A percentile compares a stretch with the other conserved stretches of the same genome.
Conservation (phyloP, 306 rosid species). For the Medicago arabica region DNA sequence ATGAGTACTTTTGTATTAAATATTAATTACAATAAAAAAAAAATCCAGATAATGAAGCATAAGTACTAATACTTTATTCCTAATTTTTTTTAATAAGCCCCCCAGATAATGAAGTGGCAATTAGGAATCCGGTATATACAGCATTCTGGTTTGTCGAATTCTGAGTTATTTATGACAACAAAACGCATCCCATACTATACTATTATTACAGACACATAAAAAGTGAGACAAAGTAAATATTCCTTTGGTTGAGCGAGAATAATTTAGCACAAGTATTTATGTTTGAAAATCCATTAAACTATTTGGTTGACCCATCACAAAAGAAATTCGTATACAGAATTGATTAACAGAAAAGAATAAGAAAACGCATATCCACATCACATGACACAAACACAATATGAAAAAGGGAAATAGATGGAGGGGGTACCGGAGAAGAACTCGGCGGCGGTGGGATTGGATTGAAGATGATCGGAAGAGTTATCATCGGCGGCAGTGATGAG, state of each 20-base stretch:
- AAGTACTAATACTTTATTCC: slow-evolving; percentile 5
- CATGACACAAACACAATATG: too few relatives aligned
- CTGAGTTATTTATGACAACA: slow-evolving; percentile 16
- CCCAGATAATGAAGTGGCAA: slow-evolving; percentile 18
- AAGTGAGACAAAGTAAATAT: slow-evolving; percentile 7
- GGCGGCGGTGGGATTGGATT: slow-evolving; percentile 64
- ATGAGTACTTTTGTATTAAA: not conserved
- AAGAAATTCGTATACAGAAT: too few relatives aligned
- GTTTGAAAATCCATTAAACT: not conserved
- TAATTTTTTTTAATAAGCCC: not conserved
- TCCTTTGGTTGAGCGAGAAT: too few relatives aligned
- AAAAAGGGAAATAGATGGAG: too few relatives aligned
- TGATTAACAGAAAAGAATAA: too few relatives aligned
- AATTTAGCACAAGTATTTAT: too few relatives aligned
- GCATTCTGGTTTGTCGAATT: slow-evolving; percentile 25
- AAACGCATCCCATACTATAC: not conserved
- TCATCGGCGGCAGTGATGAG: slow-evolving; percentile 54
- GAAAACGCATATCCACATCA: not conserved
- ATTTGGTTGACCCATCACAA: not conserved
- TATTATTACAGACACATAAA: not conserved
- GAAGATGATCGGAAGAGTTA: slow-evolving; percentile 62
- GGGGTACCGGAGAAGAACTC: slow-evolving; percentile 72
- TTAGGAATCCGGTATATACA: not conserved
- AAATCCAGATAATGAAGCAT: slow-evolving; percentile 29
- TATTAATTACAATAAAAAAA: not conserved